These are phyloP conservation scores for Juncus inflexus DNA, from an alignment of 176 grass and related monocot genomes.

Conservation along the genomic window DNA sequence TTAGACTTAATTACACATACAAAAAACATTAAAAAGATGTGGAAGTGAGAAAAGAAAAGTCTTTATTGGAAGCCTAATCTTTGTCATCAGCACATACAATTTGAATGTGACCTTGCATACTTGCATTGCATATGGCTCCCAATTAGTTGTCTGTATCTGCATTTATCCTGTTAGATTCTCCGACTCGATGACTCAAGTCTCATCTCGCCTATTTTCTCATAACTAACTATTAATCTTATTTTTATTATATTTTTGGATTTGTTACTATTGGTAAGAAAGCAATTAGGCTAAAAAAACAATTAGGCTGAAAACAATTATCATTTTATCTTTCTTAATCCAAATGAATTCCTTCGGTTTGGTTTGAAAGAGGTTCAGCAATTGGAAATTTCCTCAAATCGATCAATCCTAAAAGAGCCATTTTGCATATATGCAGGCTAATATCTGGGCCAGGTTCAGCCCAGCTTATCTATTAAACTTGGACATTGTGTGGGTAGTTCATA, in stretches of 20 bases:
- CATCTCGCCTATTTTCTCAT: conserved; percentile 7
- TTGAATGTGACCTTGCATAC: conserved; percentile 16
- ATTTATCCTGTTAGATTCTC: conserved; percentile 14
- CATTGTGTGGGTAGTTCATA: too few species aligned
- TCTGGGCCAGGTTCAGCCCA: too few species aligned
- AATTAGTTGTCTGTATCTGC: neutral
- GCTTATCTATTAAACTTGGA: too few species aligned
- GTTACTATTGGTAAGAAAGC: neutral
- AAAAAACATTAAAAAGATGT: neutral
- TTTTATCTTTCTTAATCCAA: neutral
- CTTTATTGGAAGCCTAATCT: neutral
- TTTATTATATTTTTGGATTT: neutral
- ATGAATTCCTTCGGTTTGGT: neutral
- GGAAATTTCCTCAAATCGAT: neutral
- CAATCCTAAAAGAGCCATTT: too few species aligned
- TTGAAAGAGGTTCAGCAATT: neutral
- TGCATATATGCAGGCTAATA: too few species aligned
- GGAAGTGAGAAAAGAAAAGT: too few species aligned
- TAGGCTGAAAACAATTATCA: neutral
- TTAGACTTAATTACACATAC: neutral
- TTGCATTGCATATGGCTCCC: neutral
- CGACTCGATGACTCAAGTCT: conserved; percentile 26
- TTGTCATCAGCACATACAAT: neutral
- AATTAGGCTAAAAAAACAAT: neutral
- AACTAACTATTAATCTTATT: neutral